Evolutionary conservation across 2,329 filamentous ascomycete species (phyloP).

Genomic region (Raffaelea ambrosiae): DNA sequence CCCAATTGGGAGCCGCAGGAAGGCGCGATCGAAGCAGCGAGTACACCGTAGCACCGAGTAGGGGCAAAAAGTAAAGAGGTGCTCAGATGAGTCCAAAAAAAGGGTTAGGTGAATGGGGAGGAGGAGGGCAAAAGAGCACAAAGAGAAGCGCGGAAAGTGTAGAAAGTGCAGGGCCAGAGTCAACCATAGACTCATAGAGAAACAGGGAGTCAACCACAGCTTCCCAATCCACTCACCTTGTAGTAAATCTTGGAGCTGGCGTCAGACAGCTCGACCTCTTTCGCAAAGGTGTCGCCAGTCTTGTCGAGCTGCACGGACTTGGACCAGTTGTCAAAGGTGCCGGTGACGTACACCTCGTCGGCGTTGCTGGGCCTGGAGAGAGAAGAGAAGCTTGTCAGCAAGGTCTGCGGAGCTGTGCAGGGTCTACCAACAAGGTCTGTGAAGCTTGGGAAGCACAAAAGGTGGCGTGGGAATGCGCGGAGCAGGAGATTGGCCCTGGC

Average conservation of each 20-base stretch:
- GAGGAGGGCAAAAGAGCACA: too few relatives aligned
- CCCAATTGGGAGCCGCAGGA: background rate
- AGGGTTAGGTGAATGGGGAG: too few relatives aligned
- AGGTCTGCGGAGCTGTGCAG: background rate
- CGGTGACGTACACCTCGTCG: constrained; percentile 86
- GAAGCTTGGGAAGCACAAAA: background rate
- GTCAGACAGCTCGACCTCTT: constrained; percentile 65
- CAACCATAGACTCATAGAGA: too few relatives aligned
- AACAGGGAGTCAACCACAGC: background rate
- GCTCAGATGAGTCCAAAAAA: too few relatives aligned
- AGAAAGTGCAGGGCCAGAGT: too few relatives aligned
- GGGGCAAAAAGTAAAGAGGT: too few relatives aligned
- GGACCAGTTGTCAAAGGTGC: constrained; percentile 90
- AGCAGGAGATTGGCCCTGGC: too few relatives aligned
- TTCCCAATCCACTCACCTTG: constrained; percentile 62
- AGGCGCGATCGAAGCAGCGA: background rate
- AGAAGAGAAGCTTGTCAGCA: background rate
- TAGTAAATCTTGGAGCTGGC: constrained; percentile 71
- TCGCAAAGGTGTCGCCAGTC: constrained; percentile 64
- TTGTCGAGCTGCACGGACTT: constrained; percentile 80
- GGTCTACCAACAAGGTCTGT: background rate
- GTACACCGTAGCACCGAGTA: too few relatives aligned
- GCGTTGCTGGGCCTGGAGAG: constrained; percentile 67
- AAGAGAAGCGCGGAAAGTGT: too few relatives aligned
- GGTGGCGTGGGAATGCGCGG: background rate